Evolutionary conservation across 352 stramenopile genomes (phyloP), one percentile per base, ranked within the genome.

Genomic region (Phytophthora megakarya): DNA sequence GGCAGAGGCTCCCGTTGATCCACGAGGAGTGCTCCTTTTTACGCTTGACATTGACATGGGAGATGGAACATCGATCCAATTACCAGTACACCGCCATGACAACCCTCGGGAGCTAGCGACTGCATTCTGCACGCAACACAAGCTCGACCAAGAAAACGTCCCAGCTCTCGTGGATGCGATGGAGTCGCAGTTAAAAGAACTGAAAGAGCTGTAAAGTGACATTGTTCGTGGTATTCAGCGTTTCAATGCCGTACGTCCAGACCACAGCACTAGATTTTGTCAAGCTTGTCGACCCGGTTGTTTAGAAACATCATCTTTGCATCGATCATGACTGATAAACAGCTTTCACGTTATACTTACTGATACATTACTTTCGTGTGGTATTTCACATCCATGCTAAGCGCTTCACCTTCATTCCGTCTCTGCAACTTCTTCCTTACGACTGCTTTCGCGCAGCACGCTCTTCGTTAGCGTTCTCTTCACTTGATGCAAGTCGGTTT

Each of bases 31-130:
- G 1, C 26, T 86, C 30, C 67, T 92, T n/a, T 78, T 92, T 44
- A 86, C 83, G 19, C 59, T 94, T 16, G 83, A 94, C 46, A 84
- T 94, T 44, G 73, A 88, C 48, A 76, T 92, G 44, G 73, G 75
- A 21, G 73, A 82, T 35, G 72, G 73, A 16, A 72, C 70, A 3
- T 78, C 64, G 19, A 72, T 67, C 38, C 55, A 80, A 32, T 45
- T 94, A 42, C 60, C 67, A 5, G 65, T 89, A 28, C 65, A 90
- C 64, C 54, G 65, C 33, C 78, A 88, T 55, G 83, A 94, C 40
- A 60, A 86, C 46, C 70, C 75, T 5, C 66, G 60, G 8, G 50
- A 73, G 28, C 39, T 83, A 26, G 81, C 83, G 22, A 67, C 65
- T 32, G 62, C 67, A 13, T 94, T 92, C 44, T 94, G 85, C 54